Conservation (phyloP, 495 filamentous ascomycete genomes). For the Aspergillus egyptiacus region DNA sequence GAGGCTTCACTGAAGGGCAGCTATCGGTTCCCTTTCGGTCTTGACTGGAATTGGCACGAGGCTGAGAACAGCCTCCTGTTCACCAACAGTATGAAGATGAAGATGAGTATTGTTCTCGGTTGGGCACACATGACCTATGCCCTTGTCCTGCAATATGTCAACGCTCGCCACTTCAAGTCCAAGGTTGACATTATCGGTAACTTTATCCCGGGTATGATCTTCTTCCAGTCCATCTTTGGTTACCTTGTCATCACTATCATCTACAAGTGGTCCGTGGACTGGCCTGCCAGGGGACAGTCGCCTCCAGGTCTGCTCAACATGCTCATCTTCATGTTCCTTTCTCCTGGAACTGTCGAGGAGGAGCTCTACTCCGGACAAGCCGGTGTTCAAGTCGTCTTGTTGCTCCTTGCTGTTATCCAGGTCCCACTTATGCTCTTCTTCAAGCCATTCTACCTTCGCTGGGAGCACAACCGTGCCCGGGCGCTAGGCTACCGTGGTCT, state of each 20-base stretch:
- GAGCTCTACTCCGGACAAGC: slow-evolving; percentile 73
- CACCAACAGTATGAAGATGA: slow-evolving; percentile 99
- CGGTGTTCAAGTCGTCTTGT: slow-evolving; percentile 64
- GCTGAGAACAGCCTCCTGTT: slow-evolving; percentile 92
- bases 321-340: slow-evolving; percentile 99
- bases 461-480: slow-evolving; percentile 85
- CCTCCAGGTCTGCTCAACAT: slow-evolving; percentile 93
- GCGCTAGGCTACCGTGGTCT: slow-evolving; percentile 87
- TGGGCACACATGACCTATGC: slow-evolving; percentile 97
- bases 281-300: slow-evolving; percentile 55
- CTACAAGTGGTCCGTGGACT: slow-evolving; percentile 95
- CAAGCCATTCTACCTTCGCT: slow-evolving; percentile 89
- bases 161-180: slow-evolving; percentile 88
- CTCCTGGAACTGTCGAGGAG: slow-evolving; percentile 68
- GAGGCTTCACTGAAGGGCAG: slow-evolving; percentile 56
- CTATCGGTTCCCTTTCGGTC: slow-evolving; percentile 89
- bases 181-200: slow-evolving; percentile 94
- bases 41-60: slow-evolving; percentile 97
- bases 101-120: slow-evolving; percentile 91
- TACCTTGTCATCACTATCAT: slow-evolving; percentile 91
- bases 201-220: slow-evolving; percentile 96
- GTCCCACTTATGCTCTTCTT: slow-evolving; percentile 89
- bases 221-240: slow-evolving; percentile 98
- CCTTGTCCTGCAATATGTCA: slow-evolving; percentile 85
- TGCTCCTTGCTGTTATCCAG: slow-evolving; percentile 78